Base-by-base conservation (phyloP, 2,329 filamentous ascomycete genomes). In the Ceratocystis albifundus region DNA sequence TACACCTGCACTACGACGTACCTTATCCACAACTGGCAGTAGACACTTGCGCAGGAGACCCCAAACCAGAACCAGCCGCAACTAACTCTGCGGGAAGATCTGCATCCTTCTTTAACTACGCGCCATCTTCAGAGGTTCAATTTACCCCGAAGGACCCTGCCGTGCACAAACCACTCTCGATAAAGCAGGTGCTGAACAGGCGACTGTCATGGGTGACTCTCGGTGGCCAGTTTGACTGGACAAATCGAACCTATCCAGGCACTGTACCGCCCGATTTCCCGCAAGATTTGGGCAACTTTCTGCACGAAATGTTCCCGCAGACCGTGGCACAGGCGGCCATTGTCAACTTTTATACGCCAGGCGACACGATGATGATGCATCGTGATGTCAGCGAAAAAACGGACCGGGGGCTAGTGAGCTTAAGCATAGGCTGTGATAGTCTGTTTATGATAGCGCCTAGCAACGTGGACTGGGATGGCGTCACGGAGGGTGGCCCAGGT, bases 221-320 rank as follows among this genome's bases (percentile, higher is more conserved):
- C 2, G 94, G 94, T 62, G 93, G 91, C 0, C 94, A 97, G 74
- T 97, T 97, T 75, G 89, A 97, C 77, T 97, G 93, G 94, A 95
- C 91, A 0, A 83, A 84, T 66, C 92, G 96, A 70, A 77, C 84
- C 12, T 97, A 97, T 72, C 91, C 92, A 0, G 74, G 79, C 8
- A 80, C 81, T n/a, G 68, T 74, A 2, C 86, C 88, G 0, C 90
- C 90, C 0, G 72, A 77, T 0, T 96, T 96, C 71, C 92, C 93
- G 0, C 50, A 74, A 1, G 90, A 96, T 72, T 81, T 95, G 62
- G 84, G 84, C 3, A 74, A 73, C 0, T 82, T 96, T 6, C 77
- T 96, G 0, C 80, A 84, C 66, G 76, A 76, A 0, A 75, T 94
- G 0, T 97, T 96, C 70, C 88, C 90, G 0, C 80, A 84, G 10